A percentile compares a stretch with the other conserved stretches of the same genome.
Conservation (phyloP, 139 green algal genomes). For the Volvox reticuliferus region DNA sequence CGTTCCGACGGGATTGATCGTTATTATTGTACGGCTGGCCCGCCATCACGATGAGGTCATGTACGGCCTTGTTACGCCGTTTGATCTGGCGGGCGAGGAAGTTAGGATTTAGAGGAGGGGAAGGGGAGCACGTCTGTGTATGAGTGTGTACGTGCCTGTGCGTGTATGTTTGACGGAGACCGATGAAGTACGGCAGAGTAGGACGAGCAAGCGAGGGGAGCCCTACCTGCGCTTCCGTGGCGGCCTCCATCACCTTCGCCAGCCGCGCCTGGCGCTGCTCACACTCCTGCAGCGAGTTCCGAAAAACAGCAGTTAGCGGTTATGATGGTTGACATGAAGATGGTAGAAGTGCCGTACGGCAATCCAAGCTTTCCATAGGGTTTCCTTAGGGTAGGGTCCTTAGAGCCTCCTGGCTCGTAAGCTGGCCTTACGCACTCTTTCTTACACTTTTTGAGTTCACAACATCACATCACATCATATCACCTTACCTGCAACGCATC, state of each 20-base stretch:
- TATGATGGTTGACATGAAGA: neutral
- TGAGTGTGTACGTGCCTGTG: neutral
- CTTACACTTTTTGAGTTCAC: no score
- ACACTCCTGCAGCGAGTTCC: neutral
- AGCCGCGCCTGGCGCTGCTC: slow-evolving; percentile 2
- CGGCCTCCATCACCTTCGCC: neutral
- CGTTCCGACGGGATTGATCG: neutral
- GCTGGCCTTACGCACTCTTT: no score
- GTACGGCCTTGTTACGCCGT: slow-evolving; percentile 19
- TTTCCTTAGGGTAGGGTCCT: no score
- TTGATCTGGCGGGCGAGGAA: neutral
- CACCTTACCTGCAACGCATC: slow-evolving; percentile 36
- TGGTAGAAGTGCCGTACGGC: neutral
- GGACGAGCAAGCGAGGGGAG: neutral
- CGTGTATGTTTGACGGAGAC: neutral
- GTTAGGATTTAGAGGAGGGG: neutral
- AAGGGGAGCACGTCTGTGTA: neutral
- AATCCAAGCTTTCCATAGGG: neutral
- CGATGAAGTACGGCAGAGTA: no score
- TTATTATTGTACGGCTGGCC: neutral
- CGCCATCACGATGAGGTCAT: slow-evolving; percentile 13
- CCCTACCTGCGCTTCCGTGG: neutral
- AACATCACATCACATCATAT: no score
- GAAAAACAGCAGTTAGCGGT: neutral
- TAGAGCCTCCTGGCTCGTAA: no score